These are phyloP conservation scores for Moesziomyces globuligerus DNA, from an alignment of 1,284 basidiomycete species.

Conservation along the genomic window DNA sequence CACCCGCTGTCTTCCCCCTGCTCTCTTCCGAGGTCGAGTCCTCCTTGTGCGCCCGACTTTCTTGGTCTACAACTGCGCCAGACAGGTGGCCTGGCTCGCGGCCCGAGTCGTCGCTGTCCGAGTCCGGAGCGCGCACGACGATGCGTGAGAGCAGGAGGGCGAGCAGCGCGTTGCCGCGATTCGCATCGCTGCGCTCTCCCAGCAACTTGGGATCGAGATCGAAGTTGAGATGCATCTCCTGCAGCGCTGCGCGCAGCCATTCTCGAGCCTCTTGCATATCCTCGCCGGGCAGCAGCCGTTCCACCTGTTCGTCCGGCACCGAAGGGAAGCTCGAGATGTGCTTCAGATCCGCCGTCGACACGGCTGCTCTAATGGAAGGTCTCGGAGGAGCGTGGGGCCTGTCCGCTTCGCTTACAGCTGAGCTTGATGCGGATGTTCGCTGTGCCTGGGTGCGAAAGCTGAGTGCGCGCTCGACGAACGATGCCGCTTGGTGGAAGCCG, in stretches of 20 bases:
- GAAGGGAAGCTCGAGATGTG: conserved; percentile 29
- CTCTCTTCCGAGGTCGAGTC: background rate
- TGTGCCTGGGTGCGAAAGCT: conserved; percentile 37
- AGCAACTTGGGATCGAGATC: conserved; percentile 54
- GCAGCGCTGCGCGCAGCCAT: conserved; percentile 41
- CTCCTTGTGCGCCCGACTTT: background rate
- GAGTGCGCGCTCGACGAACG: conserved; percentile 42
- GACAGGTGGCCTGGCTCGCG: conserved; percentile 30
- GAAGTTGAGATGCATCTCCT: conserved; percentile 59
- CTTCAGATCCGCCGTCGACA: conserved; percentile 19
- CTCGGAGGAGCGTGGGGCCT: background rate
- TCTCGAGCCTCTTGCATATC: conserved; percentile 16
- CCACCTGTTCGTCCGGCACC: conserved; percentile 27
- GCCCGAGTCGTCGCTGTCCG: conserved; percentile 3
- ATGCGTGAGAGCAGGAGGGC: conserved; percentile 44
- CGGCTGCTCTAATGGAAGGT: conserved; percentile 10
- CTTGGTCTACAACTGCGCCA: conserved; percentile 15
- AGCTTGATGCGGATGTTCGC: conserved; percentile 5
- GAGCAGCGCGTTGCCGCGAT: conserved; percentile 46
- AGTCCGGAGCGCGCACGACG: background rate
- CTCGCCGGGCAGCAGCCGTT: conserved; percentile 30
- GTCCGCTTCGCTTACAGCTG: no score
- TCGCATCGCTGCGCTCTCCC: conserved; percentile 41
- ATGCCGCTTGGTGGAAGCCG: conserved; percentile 45
- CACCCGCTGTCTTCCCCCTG: conserved; percentile 6